These are phyloP conservation scores for Pittosporum tobira DNA, from an alignment of 129 eudicot species.

Conservation along the genomic window DNA sequence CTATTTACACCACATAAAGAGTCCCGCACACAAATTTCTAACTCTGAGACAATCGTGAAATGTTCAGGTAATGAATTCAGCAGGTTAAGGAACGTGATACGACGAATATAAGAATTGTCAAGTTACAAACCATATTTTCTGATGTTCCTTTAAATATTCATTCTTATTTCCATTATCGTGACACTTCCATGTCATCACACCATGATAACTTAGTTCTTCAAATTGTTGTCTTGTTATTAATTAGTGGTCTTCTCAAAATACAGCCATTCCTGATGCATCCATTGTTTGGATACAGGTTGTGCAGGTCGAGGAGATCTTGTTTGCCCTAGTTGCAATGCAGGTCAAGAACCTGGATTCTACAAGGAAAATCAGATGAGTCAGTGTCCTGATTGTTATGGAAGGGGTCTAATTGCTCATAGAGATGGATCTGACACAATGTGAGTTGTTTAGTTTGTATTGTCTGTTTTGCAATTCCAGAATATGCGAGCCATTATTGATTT, in stretches of 20 bases:
- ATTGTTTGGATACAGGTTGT: conserved; percentile 45
- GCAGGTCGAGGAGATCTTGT: conserved; percentile 60
- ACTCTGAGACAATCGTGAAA: conserved; percentile 65
- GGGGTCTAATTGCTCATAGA: conserved; percentile 87
- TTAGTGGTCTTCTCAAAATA: neutral
- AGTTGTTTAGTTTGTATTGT: neutral
- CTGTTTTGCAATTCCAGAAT: neutral
- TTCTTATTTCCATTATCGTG: neutral
- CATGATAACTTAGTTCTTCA: neutral
- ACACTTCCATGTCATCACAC: too few relatives aligned
- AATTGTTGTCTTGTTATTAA: neutral
- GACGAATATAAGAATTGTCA: neutral
- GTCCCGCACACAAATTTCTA: conserved; percentile 56
- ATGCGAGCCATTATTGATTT: neutral
- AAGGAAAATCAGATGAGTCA: conserved; percentile 65
- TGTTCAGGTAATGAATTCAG: conserved; percentile 49
- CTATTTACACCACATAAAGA: conserved; percentile 64
- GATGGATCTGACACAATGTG: conserved; percentile 97
- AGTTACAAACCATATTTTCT: neutral
- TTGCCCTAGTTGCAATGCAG: conserved; percentile 71
- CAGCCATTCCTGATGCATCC: conserved; percentile 8
- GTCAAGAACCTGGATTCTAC: conserved; percentile 59
- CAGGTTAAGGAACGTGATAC: neutral
- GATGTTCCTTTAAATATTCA: neutral
- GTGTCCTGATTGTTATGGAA: conserved; percentile 77